Evolutionary conservation across 1,284 basidiomycete genomes (phyloP), one percentile per base, ranked within the genome.

Genomic region (Spongispora temasekensis): DNA sequence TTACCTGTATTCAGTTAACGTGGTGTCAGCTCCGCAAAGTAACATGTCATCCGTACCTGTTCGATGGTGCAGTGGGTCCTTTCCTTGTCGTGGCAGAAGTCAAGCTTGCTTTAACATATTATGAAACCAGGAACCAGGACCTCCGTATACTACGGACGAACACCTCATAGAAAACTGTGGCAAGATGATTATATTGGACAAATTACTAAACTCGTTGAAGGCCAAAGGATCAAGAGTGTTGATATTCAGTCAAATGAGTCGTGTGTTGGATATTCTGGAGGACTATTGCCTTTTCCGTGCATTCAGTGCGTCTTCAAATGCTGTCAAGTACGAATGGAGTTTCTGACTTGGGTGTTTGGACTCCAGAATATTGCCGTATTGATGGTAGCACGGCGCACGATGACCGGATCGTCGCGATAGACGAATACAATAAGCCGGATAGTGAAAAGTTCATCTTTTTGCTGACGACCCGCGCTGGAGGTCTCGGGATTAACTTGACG

Each of bases 181-280:
- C 61, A 99, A 99, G 79, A 98, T 99, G 96, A 81, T 97, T 57
- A 97, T 99, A 64, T 85, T 99, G 28, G 96, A 99, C 81, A 98
- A 96, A 75, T 82, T 99, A 1, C 86, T 98, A 50, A 82, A 85
- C 66, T 87, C 83, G 51, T 92, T 98, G 93, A 95, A 94, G 75
- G 89, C 81, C 44, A 96, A 97, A 76, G 97, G 96, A 13, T 97
- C 94, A 2, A 88, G 97, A 13, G 94, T 97, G 2, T 87, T 98
- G 65, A 98, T 99, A 67, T 99, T 99, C 81, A 96, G 93, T 67
- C 97, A 98, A 77, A 99, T 99, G 97, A 96, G 93, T 77, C 91
- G 97, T 48, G 89, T 95, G 28, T 74, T 86, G 30, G 97, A 99
- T 76, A 99, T 99, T 63, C 78, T 99, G 44, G 97, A 99, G 74